Evolutionary conservation across 1,284 basidiomycete genomes (phyloP), one percentile per base, ranked within the genome.

Genomic region (Phaffia rhodozyma): DNA sequence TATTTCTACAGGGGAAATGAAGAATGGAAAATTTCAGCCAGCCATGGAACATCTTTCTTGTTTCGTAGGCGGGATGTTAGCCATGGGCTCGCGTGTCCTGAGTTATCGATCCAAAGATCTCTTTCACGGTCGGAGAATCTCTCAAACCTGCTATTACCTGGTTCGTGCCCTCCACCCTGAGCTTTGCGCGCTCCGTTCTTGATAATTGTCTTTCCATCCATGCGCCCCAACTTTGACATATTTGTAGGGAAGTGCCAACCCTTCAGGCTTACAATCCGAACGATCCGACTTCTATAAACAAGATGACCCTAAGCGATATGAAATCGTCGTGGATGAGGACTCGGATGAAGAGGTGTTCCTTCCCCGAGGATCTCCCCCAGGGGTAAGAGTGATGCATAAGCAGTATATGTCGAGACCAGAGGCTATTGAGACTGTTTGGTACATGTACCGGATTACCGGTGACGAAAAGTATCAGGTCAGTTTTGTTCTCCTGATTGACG

Each of bases 51-150:
- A 75, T 60, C 68, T 75, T 9, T 52, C 78, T 0, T 81, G 80
- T 69, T 83, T 81, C 67, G 77, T 78, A 1, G 81, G 81, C 11
- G 81, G 73, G 2, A 82, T 82, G 79, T 71, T 82, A 3, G 80
- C 77, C 1, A 72, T 83, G 34, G 80, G 81, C 5, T 72, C 78
- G 13, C 73, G 74, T 55, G 69, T 82, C 6, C 70, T 82, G 21
- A 66, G 72, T 50, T 51, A 61, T 47, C 71, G 79, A 3, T 67
- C 69, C 1, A 55, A 72, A 16, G 81, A 83, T 67, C 69, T 81
- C 50, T 34, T 55, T 11, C 60, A 73, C 18, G 78, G 73, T 2
- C 69, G 72, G 57, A 68, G 70, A 21, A 72, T 80, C 69, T 79
- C 80, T 5, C 72, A 78, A 52, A 76, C 79, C 9, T 82, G 81